Evolutionary conservation across 2,329 filamentous ascomycete species (phyloP), one percentile per base, ranked within the genome.

Genomic region (Fusarium sp.): DNA sequence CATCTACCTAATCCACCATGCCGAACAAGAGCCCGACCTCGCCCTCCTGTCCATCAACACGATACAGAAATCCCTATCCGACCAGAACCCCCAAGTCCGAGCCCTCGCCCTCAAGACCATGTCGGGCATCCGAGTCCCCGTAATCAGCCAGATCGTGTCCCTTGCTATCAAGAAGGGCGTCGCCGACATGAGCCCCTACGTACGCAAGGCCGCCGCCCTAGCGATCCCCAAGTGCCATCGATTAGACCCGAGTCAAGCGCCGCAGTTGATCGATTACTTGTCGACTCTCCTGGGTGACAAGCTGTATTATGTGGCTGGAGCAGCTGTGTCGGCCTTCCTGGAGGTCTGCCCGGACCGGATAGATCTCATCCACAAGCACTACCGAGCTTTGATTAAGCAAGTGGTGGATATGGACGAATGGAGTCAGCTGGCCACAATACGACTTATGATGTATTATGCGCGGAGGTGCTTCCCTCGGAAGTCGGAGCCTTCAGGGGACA

Each of bases 371-470:
- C 97, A 99, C 83, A 92, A 93, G 75, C 93, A 98, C 81, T 99
- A 98, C 84, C 91, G 94, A 60, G 88, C 90, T 39, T 85, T 99
- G 72, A 92, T 97, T 72, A 94, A 92, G 82, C 98, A 98, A 86
- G 85, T 98, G 62, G 95, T 98, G 27, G 97, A 99, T 81, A 99
- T 99, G 97, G 97, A 99, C 80, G 97, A 99, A 84, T 99, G 97
- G 97, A 94, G 95, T 48, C 97, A 99, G 84, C 83, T 98, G 64
- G 93, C 95, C 3, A 94, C 94, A 4, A 81, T 99, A 76, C 90
- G 92, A 43, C 86, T 99, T 74, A 92, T 98, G 90, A 92, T 93
- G 2, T 86, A 92, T 24, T 99, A 99, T 82, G 92, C 94, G 2
- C 91, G 97, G 64, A 93, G 90, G 80, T 98, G 95, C 82, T 99